Evolutionary conservation across 2,329 filamentous ascomycete genomes (phyloP).

Genomic region (Emydomyces testavorans): DNA sequence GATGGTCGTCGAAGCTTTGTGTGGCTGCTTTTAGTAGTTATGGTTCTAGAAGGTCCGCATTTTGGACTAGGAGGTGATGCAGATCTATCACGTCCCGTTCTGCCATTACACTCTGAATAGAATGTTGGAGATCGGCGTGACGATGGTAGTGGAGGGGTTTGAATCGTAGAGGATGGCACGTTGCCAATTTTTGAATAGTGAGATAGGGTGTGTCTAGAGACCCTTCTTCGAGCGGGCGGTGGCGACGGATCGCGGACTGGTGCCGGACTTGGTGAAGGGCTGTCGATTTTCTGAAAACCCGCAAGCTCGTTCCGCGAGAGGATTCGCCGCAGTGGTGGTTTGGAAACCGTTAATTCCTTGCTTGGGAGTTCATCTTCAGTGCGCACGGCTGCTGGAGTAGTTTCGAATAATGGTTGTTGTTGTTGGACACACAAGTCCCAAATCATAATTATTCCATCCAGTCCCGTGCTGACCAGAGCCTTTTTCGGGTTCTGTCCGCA

Average conservation of each 20-base stretch:
- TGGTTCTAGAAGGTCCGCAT: constrained; percentile 21
- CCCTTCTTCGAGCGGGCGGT: constrained; percentile 44
- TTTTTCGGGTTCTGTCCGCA: constrained; percentile 37
- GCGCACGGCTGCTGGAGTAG: constrained; percentile 20
- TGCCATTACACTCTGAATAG: constrained; percentile 21
- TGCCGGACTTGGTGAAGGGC: constrained; percentile 31
- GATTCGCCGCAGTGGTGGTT: constrained; percentile 70
- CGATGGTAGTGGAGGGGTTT: constrained; percentile 22
- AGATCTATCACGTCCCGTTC: constrained; percentile 22
- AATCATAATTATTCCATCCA: constrained; percentile 74
- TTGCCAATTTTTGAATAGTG: constrained; percentile 24
- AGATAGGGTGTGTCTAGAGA: constrained; percentile 42
- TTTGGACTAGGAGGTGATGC: constrained; percentile 33
- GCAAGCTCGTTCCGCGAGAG: constrained; percentile 78
- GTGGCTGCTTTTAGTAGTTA: constrained; percentile 23
- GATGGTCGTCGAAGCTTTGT: constrained; percentile 37
- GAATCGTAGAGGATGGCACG: constrained; percentile 21
- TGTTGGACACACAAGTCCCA: constrained; percentile 43
- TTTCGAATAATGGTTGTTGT: constrained; percentile 23
- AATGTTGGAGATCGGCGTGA: constrained; percentile 26
- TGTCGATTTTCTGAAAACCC: constrained; percentile 53
- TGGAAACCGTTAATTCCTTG: constrained; percentile 44
- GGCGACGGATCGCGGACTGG: constrained; percentile 38
- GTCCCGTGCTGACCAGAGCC: constrained; percentile 58
- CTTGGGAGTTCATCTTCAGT: constrained; percentile 32